phyloP scores from a whole-genome alignment of 2,329 filamentous ascomycete species.

The Cryphonectria nitschkei region DNA sequence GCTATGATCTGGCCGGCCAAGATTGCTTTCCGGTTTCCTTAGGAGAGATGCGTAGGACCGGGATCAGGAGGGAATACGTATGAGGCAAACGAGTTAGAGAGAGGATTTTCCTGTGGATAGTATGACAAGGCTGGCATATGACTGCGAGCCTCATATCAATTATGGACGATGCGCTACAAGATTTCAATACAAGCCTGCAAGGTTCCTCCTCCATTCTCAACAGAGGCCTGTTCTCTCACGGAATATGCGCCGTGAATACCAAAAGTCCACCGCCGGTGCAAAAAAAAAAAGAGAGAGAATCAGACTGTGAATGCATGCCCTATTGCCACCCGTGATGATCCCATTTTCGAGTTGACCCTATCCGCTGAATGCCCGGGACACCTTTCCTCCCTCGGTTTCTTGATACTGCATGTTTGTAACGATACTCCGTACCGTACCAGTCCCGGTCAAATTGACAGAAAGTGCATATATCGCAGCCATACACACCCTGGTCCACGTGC shows the following conservation, averaged over 20 bases:
- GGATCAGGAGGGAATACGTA: not conserved
- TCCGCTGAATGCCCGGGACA: constrained; percentile 2
- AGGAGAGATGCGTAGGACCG: not conserved
- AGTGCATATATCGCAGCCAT: not conserved
- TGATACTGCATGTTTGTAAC: not conserved
- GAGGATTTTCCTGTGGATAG: not conserved
- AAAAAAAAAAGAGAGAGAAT: not conserved
- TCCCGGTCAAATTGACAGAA: not conserved
- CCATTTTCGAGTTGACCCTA: constrained; percentile 1
- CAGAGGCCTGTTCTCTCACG: not conserved
- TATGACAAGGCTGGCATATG: not conserved
- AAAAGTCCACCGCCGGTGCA: not conserved
- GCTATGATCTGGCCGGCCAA: constrained; percentile 55
- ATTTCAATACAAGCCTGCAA: not conserved
- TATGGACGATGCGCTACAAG: not conserved
- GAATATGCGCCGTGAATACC: not conserved
- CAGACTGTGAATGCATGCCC: constrained; percentile 8
- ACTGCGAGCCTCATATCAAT: not conserved
- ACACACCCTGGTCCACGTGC: not conserved
- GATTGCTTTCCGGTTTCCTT: constrained; percentile 45
- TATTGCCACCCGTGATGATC: not conserved
- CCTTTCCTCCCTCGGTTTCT: not conserved
- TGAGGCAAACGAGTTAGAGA: not conserved
- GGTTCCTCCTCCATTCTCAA: not conserved
- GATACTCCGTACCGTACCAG: constrained; percentile 9